Conservation (phyloP, 2,329 filamentous ascomycete genomes). For the Diplodia intermedia region DNA sequence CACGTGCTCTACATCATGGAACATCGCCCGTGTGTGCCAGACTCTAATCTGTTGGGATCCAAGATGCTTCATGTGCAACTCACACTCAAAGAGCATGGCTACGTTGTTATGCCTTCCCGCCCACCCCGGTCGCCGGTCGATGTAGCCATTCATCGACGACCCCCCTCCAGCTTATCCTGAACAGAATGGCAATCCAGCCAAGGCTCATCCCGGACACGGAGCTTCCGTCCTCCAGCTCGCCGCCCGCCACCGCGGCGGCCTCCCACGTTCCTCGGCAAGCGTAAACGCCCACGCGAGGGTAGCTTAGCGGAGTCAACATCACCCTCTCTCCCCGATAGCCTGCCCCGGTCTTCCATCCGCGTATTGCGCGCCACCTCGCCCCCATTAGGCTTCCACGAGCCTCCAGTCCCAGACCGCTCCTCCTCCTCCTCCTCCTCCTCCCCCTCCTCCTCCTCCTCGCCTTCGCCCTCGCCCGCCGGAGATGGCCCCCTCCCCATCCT, state of each 20-base stretch:
- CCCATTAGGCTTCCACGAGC: background rate
- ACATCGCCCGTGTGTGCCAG: background rate
- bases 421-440: no score
- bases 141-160: background rate
- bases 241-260: background rate
- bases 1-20: background rate
- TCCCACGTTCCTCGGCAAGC: background rate
- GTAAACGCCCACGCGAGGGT: background rate
- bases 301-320: background rate
- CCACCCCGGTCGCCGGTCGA: no score
- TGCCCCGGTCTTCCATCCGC: no score
- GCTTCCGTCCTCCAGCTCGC: background rate
- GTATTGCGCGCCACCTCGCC: background rate
- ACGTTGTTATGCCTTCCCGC: no score
- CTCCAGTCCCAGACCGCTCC: background rate
- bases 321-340: background rate
- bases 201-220: constrained; percentile 4
- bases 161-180: background rate
- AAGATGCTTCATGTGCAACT: no score
- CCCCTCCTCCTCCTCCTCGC: background rate
- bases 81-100: no score
- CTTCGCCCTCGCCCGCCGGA: background rate
- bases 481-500: background rate
- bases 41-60: background rate
- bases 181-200: background rate